phyloP scores from a whole-genome alignment of 2,329 filamentous ascomycete genomes.

The Domatiomyces catenatus region DNA sequence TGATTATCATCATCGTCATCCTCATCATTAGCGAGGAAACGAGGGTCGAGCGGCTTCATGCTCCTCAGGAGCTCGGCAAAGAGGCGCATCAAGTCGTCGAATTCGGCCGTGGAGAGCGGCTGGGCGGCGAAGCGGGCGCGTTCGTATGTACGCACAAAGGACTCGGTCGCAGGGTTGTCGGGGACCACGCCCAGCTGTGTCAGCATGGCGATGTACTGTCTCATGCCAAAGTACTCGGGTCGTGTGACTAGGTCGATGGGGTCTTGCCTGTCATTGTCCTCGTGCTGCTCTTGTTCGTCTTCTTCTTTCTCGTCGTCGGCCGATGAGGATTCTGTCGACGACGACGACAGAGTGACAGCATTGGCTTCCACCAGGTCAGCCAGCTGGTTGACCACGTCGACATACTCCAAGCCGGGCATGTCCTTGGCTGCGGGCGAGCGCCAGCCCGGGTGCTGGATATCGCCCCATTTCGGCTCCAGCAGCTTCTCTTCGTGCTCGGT shows the following conservation, averaged over 20 bases:
- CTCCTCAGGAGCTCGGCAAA: slow-evolving; percentile 67
- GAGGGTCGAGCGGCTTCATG: slow-evolving; percentile 52
- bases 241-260: slow-evolving; percentile 59
- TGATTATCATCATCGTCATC: slow-evolving; percentile 2
- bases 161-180: slow-evolving; percentile 32
- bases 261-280: neutral
- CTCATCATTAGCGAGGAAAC: slow-evolving; percentile 28
- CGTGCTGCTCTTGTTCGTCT: slow-evolving; percentile 41
- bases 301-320: slow-evolving; percentile 11
- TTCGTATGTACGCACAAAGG: slow-evolving; percentile 68
- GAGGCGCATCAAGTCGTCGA: slow-evolving; percentile 64
- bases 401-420: slow-evolving; percentile 68
- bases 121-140: slow-evolving; percentile 63
- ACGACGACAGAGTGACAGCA: slow-evolving; percentile 67
- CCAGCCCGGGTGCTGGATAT: slow-evolving; percentile 81
- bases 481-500: slow-evolving; percentile 2
- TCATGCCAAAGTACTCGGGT: slow-evolving; percentile 54
- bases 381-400: slow-evolving; percentile 64
- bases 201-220: slow-evolving; percentile 64
- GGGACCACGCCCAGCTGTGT: slow-evolving; percentile 48
- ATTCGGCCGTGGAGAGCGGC: slow-evolving; percentile 53
- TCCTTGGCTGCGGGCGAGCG: slow-evolving; percentile 61
- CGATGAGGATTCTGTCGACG: too few relatives aligned
- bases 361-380: slow-evolving; percentile 85
- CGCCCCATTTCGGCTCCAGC: slow-evolving; percentile 53